These are phyloP conservation scores for Acanthamoeba culbertsoni DNA, from an alignment of 208 protist genomes.

Conservation along the genomic window DNA sequence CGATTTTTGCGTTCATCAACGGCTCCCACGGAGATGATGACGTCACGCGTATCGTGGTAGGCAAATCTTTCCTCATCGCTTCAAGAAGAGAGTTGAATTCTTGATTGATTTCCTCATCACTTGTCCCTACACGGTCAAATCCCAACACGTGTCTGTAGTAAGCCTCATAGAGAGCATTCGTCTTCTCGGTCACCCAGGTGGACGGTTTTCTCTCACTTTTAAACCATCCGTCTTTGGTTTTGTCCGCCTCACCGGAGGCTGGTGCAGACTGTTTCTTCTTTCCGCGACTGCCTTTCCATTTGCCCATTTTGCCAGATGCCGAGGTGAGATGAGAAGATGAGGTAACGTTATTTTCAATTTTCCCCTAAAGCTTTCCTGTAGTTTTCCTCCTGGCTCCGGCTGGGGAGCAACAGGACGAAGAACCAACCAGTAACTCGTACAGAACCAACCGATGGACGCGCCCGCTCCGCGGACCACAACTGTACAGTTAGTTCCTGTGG, in stretches of 20 bases:
- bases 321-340: background rate
- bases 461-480: background rate
- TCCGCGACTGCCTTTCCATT: constrained; percentile 7
- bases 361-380: too few relatives aligned
- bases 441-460: background rate
- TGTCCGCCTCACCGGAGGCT: background rate
- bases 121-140: background rate
- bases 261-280: background rate
- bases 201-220: background rate
- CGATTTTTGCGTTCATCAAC: background rate
- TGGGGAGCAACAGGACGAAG: background rate
- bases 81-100: background rate
- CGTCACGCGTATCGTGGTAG: background rate
- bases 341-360: background rate
- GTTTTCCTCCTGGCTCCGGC: too few relatives aligned
- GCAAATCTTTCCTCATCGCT: background rate
- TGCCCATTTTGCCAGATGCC: background rate
- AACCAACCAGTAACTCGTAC: background rate
- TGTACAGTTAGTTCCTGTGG: background rate
- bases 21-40: background rate
- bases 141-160: constrained; percentile 18
- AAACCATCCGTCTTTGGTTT: background rate
- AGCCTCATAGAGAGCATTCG: background rate
- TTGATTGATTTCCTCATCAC: background rate
- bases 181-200: background rate